These are phyloP conservation scores for Trichoderma brevicompactum DNA, from an alignment of 2,329 filamentous ascomycete species.

Conservation along the genomic window DNA sequence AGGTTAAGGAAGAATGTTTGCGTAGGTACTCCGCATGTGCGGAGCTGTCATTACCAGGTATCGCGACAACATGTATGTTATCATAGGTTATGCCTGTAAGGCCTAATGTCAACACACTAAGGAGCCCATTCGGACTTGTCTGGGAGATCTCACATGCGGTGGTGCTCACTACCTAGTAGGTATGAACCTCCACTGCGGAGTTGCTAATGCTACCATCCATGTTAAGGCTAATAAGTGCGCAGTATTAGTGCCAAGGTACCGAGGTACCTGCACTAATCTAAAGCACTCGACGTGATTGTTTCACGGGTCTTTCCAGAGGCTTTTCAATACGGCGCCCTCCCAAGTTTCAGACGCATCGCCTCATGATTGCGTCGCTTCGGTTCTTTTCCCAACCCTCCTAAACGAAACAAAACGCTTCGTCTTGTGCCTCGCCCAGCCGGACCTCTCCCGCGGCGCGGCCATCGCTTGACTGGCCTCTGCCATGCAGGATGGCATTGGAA, in stretches of 20 bases:
- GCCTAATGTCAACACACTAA: too few species aligned
- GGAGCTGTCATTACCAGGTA: too few species aligned
- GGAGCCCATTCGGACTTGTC: too few species aligned
- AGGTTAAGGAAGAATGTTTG: too few species aligned
- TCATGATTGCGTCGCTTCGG: not conserved
- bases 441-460: conserved; percentile 24
- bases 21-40: too few species aligned
- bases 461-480: conserved; percentile 27
- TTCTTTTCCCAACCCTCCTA: not conserved
- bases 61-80: too few species aligned
- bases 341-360: not conserved
- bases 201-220: conserved; percentile 5
- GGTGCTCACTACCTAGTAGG: too few species aligned
- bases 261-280: conserved; percentile 17
- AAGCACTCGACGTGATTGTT: conserved; percentile 2
- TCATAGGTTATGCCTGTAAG: too few species aligned
- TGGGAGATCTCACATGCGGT: too few species aligned
- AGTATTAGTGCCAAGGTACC: not conserved
- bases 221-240: not conserved
- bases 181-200: conserved; percentile 6
- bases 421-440: conserved; percentile 3
- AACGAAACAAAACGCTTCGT: not conserved
- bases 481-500: conserved; percentile 29
- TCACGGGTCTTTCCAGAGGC: conserved; percentile 8
- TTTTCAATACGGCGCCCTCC: not conserved